Percentiles rank a stretch among this genome's conserved stretches.
phyloP scores from a whole-genome alignment of 495 filamentous ascomycete genomes.

The Pyrenopolyporus hunteri region DNA sequence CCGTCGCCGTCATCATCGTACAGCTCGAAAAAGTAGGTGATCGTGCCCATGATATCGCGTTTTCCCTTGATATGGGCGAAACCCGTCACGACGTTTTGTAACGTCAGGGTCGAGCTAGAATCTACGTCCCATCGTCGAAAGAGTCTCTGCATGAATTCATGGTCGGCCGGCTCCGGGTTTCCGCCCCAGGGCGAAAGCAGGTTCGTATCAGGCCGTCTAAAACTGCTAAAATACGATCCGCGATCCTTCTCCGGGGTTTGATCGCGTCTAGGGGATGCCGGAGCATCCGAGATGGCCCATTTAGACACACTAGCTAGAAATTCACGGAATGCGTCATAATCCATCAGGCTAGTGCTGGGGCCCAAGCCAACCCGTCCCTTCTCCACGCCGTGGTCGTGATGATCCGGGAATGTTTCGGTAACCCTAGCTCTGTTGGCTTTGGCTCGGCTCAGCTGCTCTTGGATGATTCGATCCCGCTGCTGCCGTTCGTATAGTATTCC shows the following conservation, averaged over 20 bases:
- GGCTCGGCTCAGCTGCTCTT: slow-evolving; percentile 69
- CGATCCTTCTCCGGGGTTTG: slow-evolving; percentile 58
- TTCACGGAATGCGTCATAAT: slow-evolving; percentile 93
- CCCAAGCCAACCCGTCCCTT: slow-evolving; percentile 88
- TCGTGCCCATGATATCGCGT: slow-evolving; percentile 94
- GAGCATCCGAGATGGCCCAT: slow-evolving; percentile 86
- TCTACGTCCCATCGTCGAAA: slow-evolving; percentile 88
- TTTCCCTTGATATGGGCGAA: slow-evolving; percentile 89
- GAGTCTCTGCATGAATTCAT: slow-evolving; percentile 91
- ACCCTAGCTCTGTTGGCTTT: slow-evolving; percentile 64
- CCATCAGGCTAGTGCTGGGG: slow-evolving; percentile 87
- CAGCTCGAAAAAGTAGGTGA: slow-evolving; percentile 95
- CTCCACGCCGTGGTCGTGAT: slow-evolving; percentile 56
- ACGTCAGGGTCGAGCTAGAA: slow-evolving; percentile 71
- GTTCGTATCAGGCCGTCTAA: slow-evolving; percentile 43
- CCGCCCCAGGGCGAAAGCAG: slow-evolving; percentile 73
- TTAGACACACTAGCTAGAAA: slow-evolving; percentile 86
- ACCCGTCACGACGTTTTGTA: slow-evolving; percentile 91
- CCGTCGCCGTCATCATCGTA: slow-evolving; percentile 94
- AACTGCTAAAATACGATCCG: slow-evolving; percentile 59
- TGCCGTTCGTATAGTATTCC: slow-evolving; percentile 87
- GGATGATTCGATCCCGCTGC: slow-evolving; percentile 76
- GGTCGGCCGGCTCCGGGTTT: slow-evolving; percentile 84
- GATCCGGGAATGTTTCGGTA: slow-evolving; percentile 51
- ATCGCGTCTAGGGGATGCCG: slow-evolving; percentile 63